Evolutionary conservation across 495 filamentous ascomycete genomes (phyloP).

Genomic region (Aspergillus kassunensis): DNA sequence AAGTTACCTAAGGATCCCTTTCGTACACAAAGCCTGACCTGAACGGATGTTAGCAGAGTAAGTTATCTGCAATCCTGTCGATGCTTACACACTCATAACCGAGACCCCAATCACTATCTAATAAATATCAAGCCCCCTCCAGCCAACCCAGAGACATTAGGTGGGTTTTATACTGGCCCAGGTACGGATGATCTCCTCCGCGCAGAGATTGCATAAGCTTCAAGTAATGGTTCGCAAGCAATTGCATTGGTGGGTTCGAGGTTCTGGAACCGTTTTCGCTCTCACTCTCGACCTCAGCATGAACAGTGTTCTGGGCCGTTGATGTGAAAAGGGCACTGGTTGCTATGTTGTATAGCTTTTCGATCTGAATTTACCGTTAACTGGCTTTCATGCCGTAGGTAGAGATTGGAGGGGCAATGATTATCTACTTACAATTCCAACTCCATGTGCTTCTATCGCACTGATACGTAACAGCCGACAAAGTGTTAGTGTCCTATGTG

Average conservation of each 20-base stretch:
- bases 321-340: slow-evolving; percentile 38
- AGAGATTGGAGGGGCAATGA: neutral
- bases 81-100: too few species aligned
- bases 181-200: slow-evolving; percentile 38
- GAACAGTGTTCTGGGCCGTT: slow-evolving; percentile 24
- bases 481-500: slow-evolving; percentile 58
- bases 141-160: neutral
- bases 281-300: too few species aligned
- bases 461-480: slow-evolving; percentile 58
- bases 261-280: neutral
- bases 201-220: slow-evolving; percentile 34
- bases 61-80: too few species aligned
- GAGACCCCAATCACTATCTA: neutral
- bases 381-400: too few species aligned
- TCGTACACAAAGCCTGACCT: too few species aligned
- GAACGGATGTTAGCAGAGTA: too few species aligned
- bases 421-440: slow-evolving; percentile 57
- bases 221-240: slow-evolving; percentile 32
- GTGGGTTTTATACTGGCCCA: slow-evolving; percentile 29
- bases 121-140: too few species aligned
- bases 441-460: slow-evolving; percentile 70
- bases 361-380: too few species aligned
- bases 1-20: too few species aligned
- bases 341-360: slow-evolving; percentile 42
- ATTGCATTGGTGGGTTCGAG: slow-evolving; percentile 9